Evolutionary conservation across 176 grass and related monocot species (phyloP).

Genomic region (Saccharum officinarum): DNA sequence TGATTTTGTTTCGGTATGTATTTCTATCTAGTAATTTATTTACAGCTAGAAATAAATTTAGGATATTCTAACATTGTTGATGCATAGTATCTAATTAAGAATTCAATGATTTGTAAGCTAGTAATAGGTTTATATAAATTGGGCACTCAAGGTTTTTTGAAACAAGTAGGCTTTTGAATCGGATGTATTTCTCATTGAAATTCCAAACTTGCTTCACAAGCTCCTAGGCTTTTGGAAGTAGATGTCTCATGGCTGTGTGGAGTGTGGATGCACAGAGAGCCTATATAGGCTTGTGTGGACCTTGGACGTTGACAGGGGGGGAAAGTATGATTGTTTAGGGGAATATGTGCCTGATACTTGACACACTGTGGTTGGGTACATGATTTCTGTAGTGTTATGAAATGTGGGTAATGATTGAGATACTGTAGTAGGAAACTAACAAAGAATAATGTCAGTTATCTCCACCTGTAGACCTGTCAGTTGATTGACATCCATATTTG

Average conservation of each 20-base stretch:
- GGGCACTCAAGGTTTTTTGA: background rate
- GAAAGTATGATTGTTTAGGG: background rate
- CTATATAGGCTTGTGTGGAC: background rate
- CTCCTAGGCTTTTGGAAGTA: background rate
- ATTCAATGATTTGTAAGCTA: background rate
- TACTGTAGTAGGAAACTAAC: background rate
- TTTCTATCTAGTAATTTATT: constrained; percentile 19
- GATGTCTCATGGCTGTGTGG: background rate
- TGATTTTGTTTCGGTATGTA: constrained; percentile 96
- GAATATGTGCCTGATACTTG: background rate
- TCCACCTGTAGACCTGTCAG: background rate
- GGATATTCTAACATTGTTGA: background rate
- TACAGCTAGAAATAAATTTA: constrained; percentile 1
- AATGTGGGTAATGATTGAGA: background rate
- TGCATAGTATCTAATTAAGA: background rate
- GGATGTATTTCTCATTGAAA: background rate
- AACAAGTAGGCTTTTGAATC: background rate
- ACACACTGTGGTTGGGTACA: background rate
- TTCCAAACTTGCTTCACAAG: background rate
- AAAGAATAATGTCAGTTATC: background rate
- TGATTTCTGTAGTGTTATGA: background rate
- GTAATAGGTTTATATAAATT: background rate
- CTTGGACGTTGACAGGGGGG: background rate
- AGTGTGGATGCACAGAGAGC: background rate
- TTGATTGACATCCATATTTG: background rate